A percentile compares a stretch with the other conserved stretches of the same genome.
Conservation (phyloP, 805 yeast species). For the Metschnikowia noctiluminum region DNA sequence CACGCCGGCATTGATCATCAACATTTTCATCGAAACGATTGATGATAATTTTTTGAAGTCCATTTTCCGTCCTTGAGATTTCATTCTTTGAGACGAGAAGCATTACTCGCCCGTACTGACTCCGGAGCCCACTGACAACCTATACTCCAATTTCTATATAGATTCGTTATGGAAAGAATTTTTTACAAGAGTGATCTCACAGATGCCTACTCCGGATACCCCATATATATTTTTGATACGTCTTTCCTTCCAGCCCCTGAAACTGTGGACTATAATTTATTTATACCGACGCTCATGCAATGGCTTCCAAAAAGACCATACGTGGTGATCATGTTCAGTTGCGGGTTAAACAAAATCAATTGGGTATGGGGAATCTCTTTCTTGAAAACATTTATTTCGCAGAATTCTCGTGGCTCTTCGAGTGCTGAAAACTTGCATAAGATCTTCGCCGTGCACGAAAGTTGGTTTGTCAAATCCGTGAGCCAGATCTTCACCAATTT, state of each 20-base stretch:
- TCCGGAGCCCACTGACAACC: background rate
- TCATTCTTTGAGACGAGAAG: background rate
- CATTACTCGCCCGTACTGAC: no score
- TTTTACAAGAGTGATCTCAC: slow-evolving; percentile 57
- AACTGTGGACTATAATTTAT: slow-evolving; percentile 40
- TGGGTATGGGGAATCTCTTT: slow-evolving; percentile 70
- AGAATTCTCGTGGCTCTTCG: slow-evolving; percentile 41
- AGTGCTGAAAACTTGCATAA: slow-evolving; percentile 49
- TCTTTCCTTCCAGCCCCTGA: slow-evolving; percentile 69
- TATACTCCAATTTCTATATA: background rate
- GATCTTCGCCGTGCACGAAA: slow-evolving; percentile 82
- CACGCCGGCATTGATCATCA: no score
- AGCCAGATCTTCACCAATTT: slow-evolving; percentile 69
- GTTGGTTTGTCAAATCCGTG: slow-evolving; percentile 81
- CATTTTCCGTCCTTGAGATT: background rate
- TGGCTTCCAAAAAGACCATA: slow-evolving; percentile 61
- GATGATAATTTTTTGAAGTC: no score
- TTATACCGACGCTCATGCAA: slow-evolving; percentile 54
- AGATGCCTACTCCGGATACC: slow-evolving; percentile 64
- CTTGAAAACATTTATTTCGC: slow-evolving; percentile 52
- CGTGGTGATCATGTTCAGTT: slow-evolving; percentile 71
- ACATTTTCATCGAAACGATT: no score
- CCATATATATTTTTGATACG: slow-evolving; percentile 80
- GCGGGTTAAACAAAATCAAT: slow-evolving; percentile 65
- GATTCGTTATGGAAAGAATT: slow-evolving; percentile 34